Evolutionary conservation across 2,329 filamentous ascomycete species (phyloP), one percentile per base, ranked within the genome.

Genomic region (Botrytis aclada): DNA sequence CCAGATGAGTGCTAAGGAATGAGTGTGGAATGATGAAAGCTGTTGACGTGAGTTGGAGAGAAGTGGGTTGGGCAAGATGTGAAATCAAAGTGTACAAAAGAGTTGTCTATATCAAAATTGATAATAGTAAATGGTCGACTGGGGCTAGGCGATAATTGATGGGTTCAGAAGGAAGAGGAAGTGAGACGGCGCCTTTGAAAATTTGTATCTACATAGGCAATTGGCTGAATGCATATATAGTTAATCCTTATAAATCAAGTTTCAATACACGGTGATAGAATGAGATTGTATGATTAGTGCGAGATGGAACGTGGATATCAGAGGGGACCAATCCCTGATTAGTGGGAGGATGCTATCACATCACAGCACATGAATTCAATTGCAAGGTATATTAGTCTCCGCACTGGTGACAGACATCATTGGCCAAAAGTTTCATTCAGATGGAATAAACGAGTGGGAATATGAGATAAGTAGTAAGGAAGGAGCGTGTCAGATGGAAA

Each of bases 1-100:
- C 78, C 89, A 95, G 75, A 87, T 93, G n/a, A 87, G 86, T 54
- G 87, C 90, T 67, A 86, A 88, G 73, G 29, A 72, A 54, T 32
- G 29, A 12, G 90, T 67, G 86, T 88, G 73, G 29, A 72, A 54
- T 32, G 29, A 12, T 25, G 10, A 32, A 56, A 41, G n/a, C 56
- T 32, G 6, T 20, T 4, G 39, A 22, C 1, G 12, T 25, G 62
- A 54, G 10, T 51, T 25, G n/a, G 37, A 65, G 25, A 29, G 12
- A 41, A 32, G n/a, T 4, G 16, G 0, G 1, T 9, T 29, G 18
- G 20, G 16, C 22, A 58, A 6, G 51, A 39, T 34, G 29, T 37
- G 14, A 20, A 34, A 29, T 37, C 20, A 32, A n/a, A 64, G 47
- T 65, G 69, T 70, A 70, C 37, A 56, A 69, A 56, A 25, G 12